phyloP scores from a whole-genome alignment of 306 rosid genomes.

The Glycyrrhiza uralensis region DNA sequence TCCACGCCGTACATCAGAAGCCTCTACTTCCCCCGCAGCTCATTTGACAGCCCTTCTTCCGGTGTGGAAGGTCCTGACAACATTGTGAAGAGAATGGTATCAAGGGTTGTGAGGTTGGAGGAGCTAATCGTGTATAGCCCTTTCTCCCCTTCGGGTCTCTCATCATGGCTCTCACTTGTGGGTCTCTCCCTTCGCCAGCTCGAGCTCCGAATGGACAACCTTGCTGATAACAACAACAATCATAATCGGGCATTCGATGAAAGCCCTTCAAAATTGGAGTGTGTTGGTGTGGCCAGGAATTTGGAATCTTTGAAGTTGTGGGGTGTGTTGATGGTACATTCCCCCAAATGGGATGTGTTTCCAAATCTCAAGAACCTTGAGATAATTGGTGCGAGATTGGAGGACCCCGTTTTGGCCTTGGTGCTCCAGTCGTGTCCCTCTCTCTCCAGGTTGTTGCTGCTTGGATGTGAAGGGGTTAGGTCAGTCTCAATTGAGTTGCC shows the following conservation, averaged over 20 bases:
- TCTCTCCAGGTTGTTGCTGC: conserved; percentile 60
- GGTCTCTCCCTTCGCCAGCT: conserved; percentile 60
- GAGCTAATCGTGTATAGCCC: conserved; percentile 82
- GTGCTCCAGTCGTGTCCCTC: conserved; percentile 61
- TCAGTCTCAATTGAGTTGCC: conserved; percentile 63
- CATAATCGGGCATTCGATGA: conserved; percentile 43
- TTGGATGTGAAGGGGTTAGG: conserved; percentile 75
- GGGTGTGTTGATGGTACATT: conserved; percentile 70
- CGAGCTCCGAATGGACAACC: conserved; percentile 84
- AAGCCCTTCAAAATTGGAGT: conserved; percentile 61
- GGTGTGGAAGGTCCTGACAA: conserved; percentile 49
- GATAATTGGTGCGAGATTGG: conserved; percentile 74
- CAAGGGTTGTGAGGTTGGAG: conserved; percentile 48
- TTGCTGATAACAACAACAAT: conserved; percentile 41
- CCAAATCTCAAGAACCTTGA: conserved; percentile 64
- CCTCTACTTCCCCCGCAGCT: conserved; percentile 76
- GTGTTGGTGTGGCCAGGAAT: conserved; percentile 52
- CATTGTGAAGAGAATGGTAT: conserved; percentile 62
- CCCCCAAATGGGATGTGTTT: conserved; percentile 76
- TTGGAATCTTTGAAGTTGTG: conserved; percentile 75
- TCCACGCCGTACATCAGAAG: conserved; percentile 48
- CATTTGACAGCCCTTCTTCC: conserved; percentile 49
- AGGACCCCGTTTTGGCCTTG: conserved; percentile 47
- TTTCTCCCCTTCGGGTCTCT: conserved; percentile 67
- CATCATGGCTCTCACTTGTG: conserved; percentile 58